Evolutionary conservation across 208 protist species (phyloP).

Genomic region (Vickermania ingenoplastis): DNA sequence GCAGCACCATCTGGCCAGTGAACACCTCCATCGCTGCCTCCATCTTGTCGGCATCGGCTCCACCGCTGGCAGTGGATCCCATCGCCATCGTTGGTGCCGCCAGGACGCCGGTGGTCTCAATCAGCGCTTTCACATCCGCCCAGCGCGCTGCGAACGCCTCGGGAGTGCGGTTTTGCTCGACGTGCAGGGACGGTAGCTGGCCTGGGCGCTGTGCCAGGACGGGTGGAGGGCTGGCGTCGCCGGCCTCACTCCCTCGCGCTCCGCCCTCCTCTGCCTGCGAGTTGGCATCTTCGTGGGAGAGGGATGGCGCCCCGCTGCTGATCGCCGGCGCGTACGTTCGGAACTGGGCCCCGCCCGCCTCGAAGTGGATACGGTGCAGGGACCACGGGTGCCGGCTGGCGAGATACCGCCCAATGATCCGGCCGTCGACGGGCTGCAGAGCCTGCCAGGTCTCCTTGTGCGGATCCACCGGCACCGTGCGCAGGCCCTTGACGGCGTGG

Average conservation of each 20-base stretch:
- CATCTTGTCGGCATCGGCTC: background rate
- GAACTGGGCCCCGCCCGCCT: constrained; percentile 23
- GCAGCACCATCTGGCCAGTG: constrained; percentile 61
- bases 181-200: background rate
- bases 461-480: constrained; percentile 36
- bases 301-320: background rate
- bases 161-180: constrained; percentile 5
- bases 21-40: constrained; percentile 63
- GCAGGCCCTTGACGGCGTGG: constrained; percentile 61
- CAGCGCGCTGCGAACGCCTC: constrained; percentile 22
- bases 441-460: constrained; percentile 46
- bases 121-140: constrained; percentile 12
- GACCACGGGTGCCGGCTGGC: constrained; percentile 62
- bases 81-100: constrained; percentile 1
- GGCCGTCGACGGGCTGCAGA: constrained; percentile 44
- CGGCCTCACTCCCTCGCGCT: background rate
- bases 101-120: constrained; percentile 15
- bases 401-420: constrained; percentile 75
- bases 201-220: background rate
- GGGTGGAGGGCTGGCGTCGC: background rate
- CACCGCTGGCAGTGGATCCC: background rate
- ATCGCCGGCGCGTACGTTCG: background rate
- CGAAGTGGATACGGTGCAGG: constrained; percentile 46
- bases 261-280: background rate
- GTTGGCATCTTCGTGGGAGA: background rate